Percentiles rank a stretch among this genome's conserved stretches.
phyloP scores from a whole-genome alignment of 1,284 basidiomycete species.

The Heterobasidion annosum region DNA sequence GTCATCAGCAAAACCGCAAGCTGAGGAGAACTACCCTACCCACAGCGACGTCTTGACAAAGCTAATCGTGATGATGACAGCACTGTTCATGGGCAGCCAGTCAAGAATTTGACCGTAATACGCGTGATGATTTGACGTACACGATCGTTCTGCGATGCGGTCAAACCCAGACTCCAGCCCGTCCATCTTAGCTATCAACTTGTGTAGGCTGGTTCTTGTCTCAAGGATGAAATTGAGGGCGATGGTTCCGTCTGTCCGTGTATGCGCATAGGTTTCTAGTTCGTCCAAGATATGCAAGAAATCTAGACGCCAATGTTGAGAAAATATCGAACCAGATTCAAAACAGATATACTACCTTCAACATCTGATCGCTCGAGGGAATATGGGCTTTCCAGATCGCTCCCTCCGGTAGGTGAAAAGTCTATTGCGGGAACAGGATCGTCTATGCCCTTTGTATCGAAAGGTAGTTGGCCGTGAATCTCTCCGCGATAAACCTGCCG shows the following conservation, averaged over 20 bases:
- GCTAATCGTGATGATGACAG: conserved; percentile 64
- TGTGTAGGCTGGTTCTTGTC: conserved; percentile 52
- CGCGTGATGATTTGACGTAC: conserved; percentile 32
- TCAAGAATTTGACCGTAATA: not conserved
- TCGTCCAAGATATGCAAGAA: conserved; percentile 58
- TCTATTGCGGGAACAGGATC: conserved; percentile 71
- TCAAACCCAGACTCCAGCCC: conserved; percentile 70
- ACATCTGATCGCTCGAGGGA: conserved; percentile 65
- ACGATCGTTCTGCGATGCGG: conserved; percentile 68
- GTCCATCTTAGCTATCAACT: conserved; percentile 69
- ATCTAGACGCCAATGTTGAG: conserved; percentile 24
- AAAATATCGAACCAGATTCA: not conserved
- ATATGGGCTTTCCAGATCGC: conserved; percentile 33
- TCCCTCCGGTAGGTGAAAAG: conserved; percentile 56
- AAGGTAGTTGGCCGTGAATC: conserved; percentile 73
- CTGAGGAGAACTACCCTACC: conserved; percentile 19
- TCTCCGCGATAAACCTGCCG: conserved; percentile 74
- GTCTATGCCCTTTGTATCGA: conserved; percentile 67
- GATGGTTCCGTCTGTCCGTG: conserved; percentile 29
- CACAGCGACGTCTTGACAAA: conserved; percentile 59
- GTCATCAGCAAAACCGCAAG: conserved; percentile 1
- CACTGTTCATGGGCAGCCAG: conserved; percentile 31
- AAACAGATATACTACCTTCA: conserved; percentile 39
- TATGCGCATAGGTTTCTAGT: conserved; percentile 45
- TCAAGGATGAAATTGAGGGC: conserved; percentile 52